These are phyloP conservation scores for Globisporangium alternatum DNA, from an alignment of 352 stramenopile species.

Conservation along the genomic window DNA sequence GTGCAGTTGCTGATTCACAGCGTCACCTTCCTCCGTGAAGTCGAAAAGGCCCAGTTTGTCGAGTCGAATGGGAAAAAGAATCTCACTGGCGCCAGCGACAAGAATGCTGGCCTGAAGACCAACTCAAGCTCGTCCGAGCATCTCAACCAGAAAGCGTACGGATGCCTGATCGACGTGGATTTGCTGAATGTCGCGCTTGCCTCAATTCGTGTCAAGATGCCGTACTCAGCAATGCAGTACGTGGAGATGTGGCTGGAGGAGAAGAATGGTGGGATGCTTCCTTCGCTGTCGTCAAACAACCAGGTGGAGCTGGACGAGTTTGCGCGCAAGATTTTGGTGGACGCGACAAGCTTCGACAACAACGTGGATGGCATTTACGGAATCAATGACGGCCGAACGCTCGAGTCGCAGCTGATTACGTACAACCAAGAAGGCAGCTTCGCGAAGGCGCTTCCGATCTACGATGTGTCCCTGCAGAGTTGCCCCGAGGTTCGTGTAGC, in stretches of 20 bases:
- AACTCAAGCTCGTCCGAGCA: constrained; percentile 4
- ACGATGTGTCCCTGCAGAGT: constrained; percentile 61
- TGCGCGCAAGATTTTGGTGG: constrained; percentile 54
- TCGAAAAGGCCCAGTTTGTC: constrained; percentile 70
- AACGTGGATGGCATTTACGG: constrained; percentile 76
- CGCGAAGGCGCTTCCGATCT: constrained; percentile 61
- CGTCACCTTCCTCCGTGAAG: constrained; percentile 80
- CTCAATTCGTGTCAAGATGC: constrained; percentile 75
- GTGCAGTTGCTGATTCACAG: constrained; percentile 75
- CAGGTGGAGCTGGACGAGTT: constrained; percentile 31
- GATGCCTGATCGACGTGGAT: constrained; percentile 57
- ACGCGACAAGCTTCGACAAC: constrained; percentile 59
- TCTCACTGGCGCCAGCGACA: constrained; percentile 12
- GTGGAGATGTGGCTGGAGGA: constrained; percentile 87
- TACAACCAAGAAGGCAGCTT: constrained; percentile 70
- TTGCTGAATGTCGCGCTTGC: constrained; percentile 63
- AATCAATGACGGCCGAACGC: constrained; percentile 68
- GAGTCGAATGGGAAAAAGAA: constrained; percentile 43
- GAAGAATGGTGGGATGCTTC: constrained; percentile 43
- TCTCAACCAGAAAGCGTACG: constrained; percentile 42
- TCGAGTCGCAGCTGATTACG: constrained; percentile 68
- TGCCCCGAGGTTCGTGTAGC: not conserved
- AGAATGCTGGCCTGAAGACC: not conserved
- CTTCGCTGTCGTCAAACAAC: constrained; percentile 28
- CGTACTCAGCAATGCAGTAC: constrained; percentile 87